Evolutionary conservation across 2,329 filamentous ascomycete genomes (phyloP), one percentile per base, ranked within the genome.

Genomic region (Aureobasidium melanogenum): DNA sequence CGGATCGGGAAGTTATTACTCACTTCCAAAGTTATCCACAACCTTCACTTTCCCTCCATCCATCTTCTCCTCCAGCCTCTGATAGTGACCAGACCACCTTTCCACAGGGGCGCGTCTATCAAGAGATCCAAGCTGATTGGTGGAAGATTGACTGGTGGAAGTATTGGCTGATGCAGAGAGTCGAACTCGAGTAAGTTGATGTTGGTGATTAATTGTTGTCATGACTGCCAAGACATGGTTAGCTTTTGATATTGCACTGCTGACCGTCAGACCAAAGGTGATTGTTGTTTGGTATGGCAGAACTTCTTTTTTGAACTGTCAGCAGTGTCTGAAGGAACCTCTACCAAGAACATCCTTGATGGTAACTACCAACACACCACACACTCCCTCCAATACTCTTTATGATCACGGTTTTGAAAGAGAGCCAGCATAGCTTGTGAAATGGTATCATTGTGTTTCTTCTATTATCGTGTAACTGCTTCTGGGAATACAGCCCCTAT

Each of bases 401-500:
- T 36, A 14, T 15, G 4, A 36, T 36, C 14, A 15, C 12, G 2
- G 15, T 15, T 5, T 36, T 36, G 32, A 12, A 36, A 36, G 5
- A 15, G 32, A 15, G 32, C 32, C 12, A 24, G 9, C 5, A 14
- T 43, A 24, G 41, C 41, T 44, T 44, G 41, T 44, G 14, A 26
- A 44, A 12, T 44, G 41, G 39, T 26, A 44, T 44, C 7, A 47
- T 30, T 30, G 19, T 32, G 15, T 30, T 47, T 50, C 43, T 26
- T 46, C 17, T 51, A 24, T 51, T 22, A 65, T 60, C 64, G 62
- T 48, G 44, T 26, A 12, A 56, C 54, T 6, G 58, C 56, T 54
- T 73, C 71, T 15, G 71, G 70, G 64, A 81, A 80, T 1, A 80
- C 64, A 30, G 77, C 72, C 54, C 73, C 69, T 12, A 80, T 65